phyloP scores from a whole-genome alignment of 371 early-diverging fungal species.

The Rhizopus arrhizus region DNA sequence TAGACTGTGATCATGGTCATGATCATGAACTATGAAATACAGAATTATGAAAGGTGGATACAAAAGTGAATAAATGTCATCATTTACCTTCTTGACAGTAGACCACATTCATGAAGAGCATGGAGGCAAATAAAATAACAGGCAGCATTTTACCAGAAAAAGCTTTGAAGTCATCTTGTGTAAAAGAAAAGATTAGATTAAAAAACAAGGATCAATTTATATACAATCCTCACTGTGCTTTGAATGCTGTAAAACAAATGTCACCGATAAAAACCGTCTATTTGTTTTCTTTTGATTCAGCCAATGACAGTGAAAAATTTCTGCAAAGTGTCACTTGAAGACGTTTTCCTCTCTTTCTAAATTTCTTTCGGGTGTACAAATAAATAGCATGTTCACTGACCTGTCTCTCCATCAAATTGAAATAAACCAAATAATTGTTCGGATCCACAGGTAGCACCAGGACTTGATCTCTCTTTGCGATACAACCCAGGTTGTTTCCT shows the following conservation, averaged over 20 bases:
- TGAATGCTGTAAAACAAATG: conserved; percentile 12
- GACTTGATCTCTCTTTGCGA: no score
- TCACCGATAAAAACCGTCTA: no score
- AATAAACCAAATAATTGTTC: no score
- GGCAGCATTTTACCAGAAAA: background rate
- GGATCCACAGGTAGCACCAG: no score
- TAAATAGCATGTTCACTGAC: background rate
- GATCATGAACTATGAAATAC: conserved; percentile 8
- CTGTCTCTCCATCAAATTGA: background rate
- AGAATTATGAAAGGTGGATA: background rate
- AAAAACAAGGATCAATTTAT: background rate
- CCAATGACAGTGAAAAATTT: conserved; percentile 30
- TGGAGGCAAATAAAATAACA: conserved; percentile 11
- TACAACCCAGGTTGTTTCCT: no score
- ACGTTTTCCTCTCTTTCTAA: conserved; percentile 1
- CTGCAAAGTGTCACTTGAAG: background rate
- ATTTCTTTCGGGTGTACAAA: conserved; percentile 2
- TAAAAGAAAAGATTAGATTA: background rate
- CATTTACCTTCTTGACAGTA: conserved; percentile 26
- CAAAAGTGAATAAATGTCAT: background rate
- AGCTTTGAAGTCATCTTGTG: conserved; percentile 11
- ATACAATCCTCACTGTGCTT: background rate
- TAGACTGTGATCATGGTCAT: conserved; percentile 11
- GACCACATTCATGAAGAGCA: conserved; percentile 7
- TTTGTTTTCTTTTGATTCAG: conserved; percentile 7